Base-by-base conservation (phyloP, 2,329 filamentous ascomycete species). In the Ambrosiella beaveri region DNA sequence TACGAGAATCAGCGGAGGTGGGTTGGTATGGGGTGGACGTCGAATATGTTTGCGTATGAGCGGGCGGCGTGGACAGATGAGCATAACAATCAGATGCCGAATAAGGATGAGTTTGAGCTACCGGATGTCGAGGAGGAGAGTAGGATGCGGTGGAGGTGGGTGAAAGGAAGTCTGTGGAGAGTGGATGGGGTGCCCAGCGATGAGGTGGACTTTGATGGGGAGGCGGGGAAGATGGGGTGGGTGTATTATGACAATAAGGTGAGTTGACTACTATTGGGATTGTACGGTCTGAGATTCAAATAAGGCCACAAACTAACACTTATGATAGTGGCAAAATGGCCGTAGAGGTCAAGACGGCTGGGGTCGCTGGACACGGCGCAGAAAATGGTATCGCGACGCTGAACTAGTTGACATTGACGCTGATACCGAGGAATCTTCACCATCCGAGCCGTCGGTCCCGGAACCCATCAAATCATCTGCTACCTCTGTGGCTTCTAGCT, bases 231-330 rank as follows among this genome's bases (percentile, higher is more conserved):
- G 65, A 79, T 84, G 64, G 93, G 90, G 1, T 98, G 93, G 93
- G 88, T 95, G 41, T 98, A 93, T 69, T 98, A 96, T 67, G 93
- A 98, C 66, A 97, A 91, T 68, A 96, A 95, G 82, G 88, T 88
- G 72, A 61, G 73, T 12, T 39, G 27, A 27, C 27, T 27, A 27
- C 3, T 2, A 27, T 27, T 27, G 27, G 27, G 27, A 27, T 27
- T 27, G 27, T 27, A 27, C 27, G 27, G 3, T 27, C 27, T 27
- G 27, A 27, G 11, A 15, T n/a, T 47, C 8, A 47, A 47, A 13
- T 47, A 47, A n/a, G 19, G 13, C 3, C 40, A n/a, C 40, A 41
- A 37, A 44, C 54, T 35, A 60, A 54, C 5, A n/a, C 40, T 55
- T 53, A 7, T 50, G 3, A 56, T 11, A 94, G 85, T 98, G 93